Evolutionary conservation across 306 rosid species (phyloP).

Genomic region (Cucumis hystrix): DNA sequence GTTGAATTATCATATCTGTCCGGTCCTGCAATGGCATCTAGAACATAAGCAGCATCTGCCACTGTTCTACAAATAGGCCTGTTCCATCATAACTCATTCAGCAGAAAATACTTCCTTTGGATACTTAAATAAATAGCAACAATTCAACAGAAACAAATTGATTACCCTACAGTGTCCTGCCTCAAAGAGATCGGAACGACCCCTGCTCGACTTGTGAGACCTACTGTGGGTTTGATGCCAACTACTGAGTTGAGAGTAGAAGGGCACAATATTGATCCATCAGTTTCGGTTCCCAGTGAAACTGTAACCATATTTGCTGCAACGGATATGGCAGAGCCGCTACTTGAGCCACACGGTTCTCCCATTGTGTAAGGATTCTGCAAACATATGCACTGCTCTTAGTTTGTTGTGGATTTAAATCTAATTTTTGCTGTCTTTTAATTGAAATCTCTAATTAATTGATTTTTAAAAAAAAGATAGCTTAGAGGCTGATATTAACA

Average conservation of each 20-base stretch:
- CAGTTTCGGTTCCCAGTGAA: not conserved
- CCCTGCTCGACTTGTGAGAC: not conserved
- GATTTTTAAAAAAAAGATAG: too few relatives aligned
- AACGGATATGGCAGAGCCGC: not conserved
- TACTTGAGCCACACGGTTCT: not conserved
- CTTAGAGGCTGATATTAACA: too few relatives aligned
- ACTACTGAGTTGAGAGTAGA: not conserved
- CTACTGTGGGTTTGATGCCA: not conserved
- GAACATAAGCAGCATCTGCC: conserved; percentile 31
- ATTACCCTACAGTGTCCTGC: not conserved
- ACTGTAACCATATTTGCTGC: not conserved
- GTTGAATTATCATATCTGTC: conserved; percentile 24
- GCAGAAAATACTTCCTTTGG: not conserved
- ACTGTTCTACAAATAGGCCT: conserved; percentile 38
- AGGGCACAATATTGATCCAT: not conserved
- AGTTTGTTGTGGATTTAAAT: too few relatives aligned
- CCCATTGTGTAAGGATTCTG: not conserved
- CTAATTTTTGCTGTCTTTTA: too few relatives aligned
- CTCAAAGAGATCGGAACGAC: not conserved
- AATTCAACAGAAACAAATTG: not conserved
- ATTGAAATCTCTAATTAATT: too few relatives aligned
- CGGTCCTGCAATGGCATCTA: conserved; percentile 33
- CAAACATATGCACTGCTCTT: too few relatives aligned
- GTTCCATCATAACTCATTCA: not conserved
- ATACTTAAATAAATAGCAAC: not conserved